These are phyloP conservation scores for Scheffersomyces ergatensis DNA, from an alignment of 805 yeast species.

Conservation along the genomic window DNA sequence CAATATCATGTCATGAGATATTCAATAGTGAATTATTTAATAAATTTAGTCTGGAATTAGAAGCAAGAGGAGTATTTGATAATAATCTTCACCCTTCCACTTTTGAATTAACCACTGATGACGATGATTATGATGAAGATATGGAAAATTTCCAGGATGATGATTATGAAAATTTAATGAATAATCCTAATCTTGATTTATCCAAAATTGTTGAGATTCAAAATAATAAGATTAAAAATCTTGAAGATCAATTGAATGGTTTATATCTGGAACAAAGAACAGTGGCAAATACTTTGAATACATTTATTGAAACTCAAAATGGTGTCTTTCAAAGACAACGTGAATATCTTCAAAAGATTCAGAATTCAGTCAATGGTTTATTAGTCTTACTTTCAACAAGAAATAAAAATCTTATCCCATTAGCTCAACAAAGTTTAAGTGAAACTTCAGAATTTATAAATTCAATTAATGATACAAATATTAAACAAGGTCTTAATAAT, in stretches of 20 bases:
- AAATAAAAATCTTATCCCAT: constrained; percentile 10
- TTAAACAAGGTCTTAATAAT: constrained; percentile 12
- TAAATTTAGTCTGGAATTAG: constrained; percentile 11
- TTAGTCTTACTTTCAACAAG: constrained; percentile 10
- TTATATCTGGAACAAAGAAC: constrained; percentile 10
- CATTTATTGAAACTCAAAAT: constrained; percentile 14
- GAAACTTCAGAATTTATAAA: constrained; percentile 10
- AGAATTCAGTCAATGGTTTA: constrained; percentile 10
- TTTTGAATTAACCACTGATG: background rate
- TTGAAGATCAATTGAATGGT: constrained; percentile 12
- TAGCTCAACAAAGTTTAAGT: constrained; percentile 11
- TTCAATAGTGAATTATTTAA: constrained; percentile 17
- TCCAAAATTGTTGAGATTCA: constrained; percentile 4
- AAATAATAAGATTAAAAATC: constrained; percentile 2
- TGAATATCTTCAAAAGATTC: constrained; percentile 14
- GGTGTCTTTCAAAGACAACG: constrained; percentile 13
- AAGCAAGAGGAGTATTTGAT: constrained; percentile 6
- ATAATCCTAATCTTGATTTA: constrained; percentile 1
- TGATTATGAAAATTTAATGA: background rate
- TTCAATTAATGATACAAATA: constrained; percentile 6
- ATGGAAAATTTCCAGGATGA: background rate
- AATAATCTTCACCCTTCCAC: constrained; percentile 1
- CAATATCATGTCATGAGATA: constrained; percentile 21
- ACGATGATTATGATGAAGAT: constrained; percentile 1
- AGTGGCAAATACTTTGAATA: constrained; percentile 8